phyloP scores from a whole-genome alignment of 371 early-diverging fungal species.

The Blakeslea trispora region DNA sequence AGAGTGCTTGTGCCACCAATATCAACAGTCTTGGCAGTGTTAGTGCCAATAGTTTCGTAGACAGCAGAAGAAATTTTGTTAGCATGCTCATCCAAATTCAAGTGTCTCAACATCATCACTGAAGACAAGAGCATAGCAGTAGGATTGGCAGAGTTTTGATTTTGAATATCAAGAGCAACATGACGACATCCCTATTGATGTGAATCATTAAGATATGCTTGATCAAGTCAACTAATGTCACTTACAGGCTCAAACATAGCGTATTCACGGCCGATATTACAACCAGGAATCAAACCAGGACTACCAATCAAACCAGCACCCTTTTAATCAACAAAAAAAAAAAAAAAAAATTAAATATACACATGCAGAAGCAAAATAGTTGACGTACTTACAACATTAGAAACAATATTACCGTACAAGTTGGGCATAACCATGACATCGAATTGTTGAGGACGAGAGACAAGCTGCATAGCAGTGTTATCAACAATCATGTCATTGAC shows the following conservation, averaged over 20 bases:
- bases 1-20: slow-evolving; percentile 63
- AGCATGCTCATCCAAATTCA: slow-evolving; percentile 84
- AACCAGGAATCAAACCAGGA: slow-evolving; percentile 93
- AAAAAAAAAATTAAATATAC: neutral
- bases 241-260: slow-evolving; percentile 92
- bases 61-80: slow-evolving; percentile 80
- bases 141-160: slow-evolving; percentile 92
- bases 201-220: neutral
- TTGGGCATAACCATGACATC: slow-evolving; percentile 98
- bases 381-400: slow-evolving; percentile 69
- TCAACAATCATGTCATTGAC: slow-evolving; percentile 98
- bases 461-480: slow-evolving; percentile 98
- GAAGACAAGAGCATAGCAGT: slow-evolving; percentile 88
- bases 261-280: slow-evolving; percentile 93
- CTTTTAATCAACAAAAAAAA: too few relatives aligned
- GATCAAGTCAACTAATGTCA: neutral
- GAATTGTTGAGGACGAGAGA: slow-evolving; percentile 94
- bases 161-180: slow-evolving; percentile 92
- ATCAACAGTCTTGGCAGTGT: slow-evolving; percentile 42
- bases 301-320: slow-evolving; percentile 96
- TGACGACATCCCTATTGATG: slow-evolving; percentile 81
- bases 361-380: neutral
- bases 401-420: slow-evolving; percentile 96
- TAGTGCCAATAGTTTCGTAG: slow-evolving; percentile 34
- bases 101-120: slow-evolving; percentile 91